Evolutionary conservation across 169 alveolate species (phyloP).

Genomic region (Plasmodium coatneyi): DNA sequence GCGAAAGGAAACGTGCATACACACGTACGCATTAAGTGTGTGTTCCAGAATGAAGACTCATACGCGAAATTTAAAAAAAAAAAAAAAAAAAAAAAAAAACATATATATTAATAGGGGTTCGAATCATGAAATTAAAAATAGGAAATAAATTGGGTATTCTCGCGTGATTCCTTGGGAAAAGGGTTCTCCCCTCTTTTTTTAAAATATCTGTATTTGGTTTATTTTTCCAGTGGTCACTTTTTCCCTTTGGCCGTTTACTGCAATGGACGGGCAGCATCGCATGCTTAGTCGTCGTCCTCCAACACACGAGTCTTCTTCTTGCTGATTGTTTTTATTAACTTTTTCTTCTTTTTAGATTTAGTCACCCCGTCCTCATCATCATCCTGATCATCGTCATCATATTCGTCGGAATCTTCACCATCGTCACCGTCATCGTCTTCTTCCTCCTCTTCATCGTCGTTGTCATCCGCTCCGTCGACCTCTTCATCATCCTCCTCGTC

Average conservation of each 20-base stretch:
- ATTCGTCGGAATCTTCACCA: background rate
- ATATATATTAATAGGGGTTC: background rate
- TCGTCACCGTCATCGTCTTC: background rate
- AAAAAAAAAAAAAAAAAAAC: background rate
- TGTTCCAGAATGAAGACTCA: background rate
- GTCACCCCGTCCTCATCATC: slow-evolving; percentile 1
- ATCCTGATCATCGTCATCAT: background rate
- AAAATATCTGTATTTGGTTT: background rate
- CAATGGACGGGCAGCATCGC: background rate
- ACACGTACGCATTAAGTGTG: background rate
- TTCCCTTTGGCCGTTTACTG: background rate
- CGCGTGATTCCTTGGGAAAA: background rate
- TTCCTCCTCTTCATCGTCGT: background rate
- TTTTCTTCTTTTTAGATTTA: background rate
- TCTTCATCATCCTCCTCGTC: slow-evolving; percentile 24
- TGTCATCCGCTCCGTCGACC: background rate
- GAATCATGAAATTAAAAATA: background rate
- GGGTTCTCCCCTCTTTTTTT: background rate
- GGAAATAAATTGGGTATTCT: background rate
- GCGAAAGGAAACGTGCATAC: background rate
- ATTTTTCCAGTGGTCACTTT: background rate
- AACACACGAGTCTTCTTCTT: background rate
- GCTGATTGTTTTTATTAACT: slow-evolving; percentile 1
- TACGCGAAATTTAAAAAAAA: background rate
- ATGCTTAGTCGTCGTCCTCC: background rate